Conservation (phyloP, 257 asterid species). For the Rehmannia glutinosa region DNA sequence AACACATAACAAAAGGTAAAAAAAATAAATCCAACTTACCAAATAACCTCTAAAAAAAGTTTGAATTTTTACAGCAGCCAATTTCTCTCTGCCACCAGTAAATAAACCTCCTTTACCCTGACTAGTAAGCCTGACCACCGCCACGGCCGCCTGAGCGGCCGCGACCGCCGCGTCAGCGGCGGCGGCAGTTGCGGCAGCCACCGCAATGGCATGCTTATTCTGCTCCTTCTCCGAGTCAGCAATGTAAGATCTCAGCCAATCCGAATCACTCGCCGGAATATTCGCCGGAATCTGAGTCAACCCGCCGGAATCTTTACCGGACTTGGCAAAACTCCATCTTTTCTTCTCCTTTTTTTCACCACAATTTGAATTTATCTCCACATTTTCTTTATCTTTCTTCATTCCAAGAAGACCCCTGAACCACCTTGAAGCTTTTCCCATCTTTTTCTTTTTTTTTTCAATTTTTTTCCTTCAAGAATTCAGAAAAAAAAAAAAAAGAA, state of each 20-base stretch:
- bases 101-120: constrained; percentile 52
- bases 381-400: constrained; percentile 68
- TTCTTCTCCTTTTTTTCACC: constrained; percentile 53
- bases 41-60: constrained; percentile 73
- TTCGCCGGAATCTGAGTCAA: constrained; percentile 26
- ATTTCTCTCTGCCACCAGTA: constrained; percentile 45
- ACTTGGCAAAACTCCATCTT: constrained; percentile 63
- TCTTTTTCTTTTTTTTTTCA: constrained; percentile 12
- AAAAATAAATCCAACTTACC: constrained; percentile 40
- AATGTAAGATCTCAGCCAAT: constrained; percentile 61
- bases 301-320: constrained; percentile 43
- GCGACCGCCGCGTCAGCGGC: constrained; percentile 97
- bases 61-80: constrained; percentile 75
- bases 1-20: too few relatives aligned
- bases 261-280: constrained; percentile 34
- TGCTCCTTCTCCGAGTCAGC: constrained; percentile 63
- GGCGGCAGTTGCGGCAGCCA: constrained; percentile 91
- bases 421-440: constrained; percentile 97
- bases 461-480: constrained; percentile 9
- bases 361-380: constrained; percentile 38
- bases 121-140: constrained; percentile 86
- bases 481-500: neutral
- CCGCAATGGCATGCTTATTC: constrained; percentile 76
- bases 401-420: constrained; percentile 67
- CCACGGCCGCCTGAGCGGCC: constrained; percentile 96